Conservation (phyloP, 2,329 filamentous ascomycete genomes). For the Colletotrichum theobromicola region DNA sequence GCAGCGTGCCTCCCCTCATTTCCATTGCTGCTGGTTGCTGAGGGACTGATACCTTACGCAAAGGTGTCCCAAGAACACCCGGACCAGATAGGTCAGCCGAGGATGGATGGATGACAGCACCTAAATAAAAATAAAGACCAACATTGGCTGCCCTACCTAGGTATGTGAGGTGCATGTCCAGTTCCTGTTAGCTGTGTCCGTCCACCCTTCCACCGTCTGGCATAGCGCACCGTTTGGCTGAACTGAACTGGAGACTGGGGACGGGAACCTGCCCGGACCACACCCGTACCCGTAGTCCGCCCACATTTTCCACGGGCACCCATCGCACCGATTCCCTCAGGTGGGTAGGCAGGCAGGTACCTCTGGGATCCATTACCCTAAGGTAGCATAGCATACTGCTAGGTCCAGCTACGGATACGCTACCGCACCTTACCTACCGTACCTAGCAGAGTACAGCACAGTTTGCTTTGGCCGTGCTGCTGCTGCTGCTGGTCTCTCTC, state of each 20-base stretch:
- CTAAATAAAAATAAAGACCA: not conserved
- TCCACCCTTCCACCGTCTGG: not conserved
- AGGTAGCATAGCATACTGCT: too few species aligned
- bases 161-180: not conserved
- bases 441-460: not conserved
- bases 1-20: not conserved
- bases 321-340: not conserved
- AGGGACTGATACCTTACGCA: not conserved
- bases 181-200: not conserved
- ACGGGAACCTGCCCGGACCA: not conserved
- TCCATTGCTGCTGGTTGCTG: not conserved
- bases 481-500: not conserved
- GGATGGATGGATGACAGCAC: not conserved
- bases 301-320: not conserved
- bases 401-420: not conserved
- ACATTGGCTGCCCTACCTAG: not conserved
- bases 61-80: not conserved
- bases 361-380: not conserved
- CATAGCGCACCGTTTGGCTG: not conserved
- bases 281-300: not conserved
- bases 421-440: not conserved
- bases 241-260: not conserved
- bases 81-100: not conserved
- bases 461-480: not conserved
- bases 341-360: not conserved